Conservation (phyloP, 2,329 filamentous ascomycete genomes). For the Pseudogymnoascus sp. region DNA sequence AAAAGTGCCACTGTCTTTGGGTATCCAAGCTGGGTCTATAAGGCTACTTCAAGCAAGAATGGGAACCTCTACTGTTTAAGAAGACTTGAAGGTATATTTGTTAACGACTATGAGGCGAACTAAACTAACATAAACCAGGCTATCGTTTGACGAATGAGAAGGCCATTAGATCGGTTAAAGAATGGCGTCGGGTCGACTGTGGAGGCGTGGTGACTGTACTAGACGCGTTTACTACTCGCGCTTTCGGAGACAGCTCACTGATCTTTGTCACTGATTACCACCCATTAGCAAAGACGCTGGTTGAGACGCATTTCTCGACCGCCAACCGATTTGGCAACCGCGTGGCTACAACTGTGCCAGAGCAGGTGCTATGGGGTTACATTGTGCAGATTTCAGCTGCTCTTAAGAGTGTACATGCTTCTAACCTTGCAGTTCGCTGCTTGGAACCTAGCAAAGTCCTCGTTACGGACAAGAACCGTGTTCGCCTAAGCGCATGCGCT, state of each 20-base stretch:
- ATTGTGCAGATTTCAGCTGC: constrained; percentile 86
- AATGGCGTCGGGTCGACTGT: constrained; percentile 80
- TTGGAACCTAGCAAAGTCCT: constrained; percentile 85
- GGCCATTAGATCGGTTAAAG: constrained; percentile 75
- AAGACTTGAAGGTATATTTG: constrained; percentile 62
- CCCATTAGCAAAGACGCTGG: constrained; percentile 80
- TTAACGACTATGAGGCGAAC: not conserved
- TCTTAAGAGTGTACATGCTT: constrained; percentile 74
- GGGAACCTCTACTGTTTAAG: constrained; percentile 82
- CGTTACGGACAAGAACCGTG: constrained; percentile 79
- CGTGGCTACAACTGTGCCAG: constrained; percentile 42
- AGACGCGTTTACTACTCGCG: constrained; percentile 87
- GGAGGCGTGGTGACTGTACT: constrained; percentile 78
- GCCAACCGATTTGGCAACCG: constrained; percentile 32
- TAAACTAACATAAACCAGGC: constrained; percentile 36
- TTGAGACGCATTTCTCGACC: constrained; percentile 64
- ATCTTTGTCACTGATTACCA: constrained; percentile 93
- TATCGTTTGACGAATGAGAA: constrained; percentile 85
- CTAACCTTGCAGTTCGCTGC: constrained; percentile 74
- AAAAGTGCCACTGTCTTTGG: constrained; percentile 76
- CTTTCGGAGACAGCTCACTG: constrained; percentile 89
- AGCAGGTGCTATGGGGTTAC: constrained; percentile 82
- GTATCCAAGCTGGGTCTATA: constrained; percentile 90
- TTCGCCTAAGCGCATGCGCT: constrained; percentile 80
- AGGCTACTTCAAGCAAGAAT: constrained; percentile 81